These are phyloP conservation scores for Cinchona pubescens DNA, from an alignment of 257 asterid genomes.

Conservation along the genomic window DNA sequence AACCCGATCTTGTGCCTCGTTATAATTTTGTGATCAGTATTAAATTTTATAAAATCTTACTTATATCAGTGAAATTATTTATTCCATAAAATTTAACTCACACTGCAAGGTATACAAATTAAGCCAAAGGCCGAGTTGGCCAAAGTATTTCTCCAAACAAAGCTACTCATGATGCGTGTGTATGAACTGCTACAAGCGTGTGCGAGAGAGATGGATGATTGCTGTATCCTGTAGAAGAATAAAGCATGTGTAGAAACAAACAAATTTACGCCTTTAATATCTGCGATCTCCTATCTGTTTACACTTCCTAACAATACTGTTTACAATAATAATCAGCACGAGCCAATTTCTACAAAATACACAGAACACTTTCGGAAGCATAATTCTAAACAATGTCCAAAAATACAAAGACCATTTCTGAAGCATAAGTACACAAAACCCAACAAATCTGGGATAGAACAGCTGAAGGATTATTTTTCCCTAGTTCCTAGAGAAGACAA, in stretches of 20 bases:
- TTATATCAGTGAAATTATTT: too few species aligned
- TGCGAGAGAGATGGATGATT: neutral
- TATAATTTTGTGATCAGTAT: too few species aligned
- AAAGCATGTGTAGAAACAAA: neutral
- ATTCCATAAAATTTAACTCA: too few species aligned
- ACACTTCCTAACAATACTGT: neutral
- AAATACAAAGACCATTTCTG: constrained; percentile 1
- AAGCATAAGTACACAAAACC: neutral
- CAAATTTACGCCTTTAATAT: constrained; percentile 1
- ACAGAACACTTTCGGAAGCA: neutral
- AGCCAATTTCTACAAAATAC: neutral
- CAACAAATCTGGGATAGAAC: neutral
- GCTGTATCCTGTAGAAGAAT: neutral
- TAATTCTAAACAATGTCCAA: neutral
- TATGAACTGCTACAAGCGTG: too few species aligned
- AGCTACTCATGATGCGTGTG: too few species aligned
- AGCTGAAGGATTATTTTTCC: neutral
- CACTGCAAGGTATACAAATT: too few species aligned
- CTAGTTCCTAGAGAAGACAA: neutral
- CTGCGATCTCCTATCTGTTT: neutral
- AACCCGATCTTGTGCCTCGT: too few species aligned
- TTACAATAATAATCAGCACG: neutral
- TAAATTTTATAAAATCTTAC: too few species aligned
- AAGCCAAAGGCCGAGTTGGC: too few species aligned
- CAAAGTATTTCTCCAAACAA: too few species aligned